Evolutionary conservation across 768 basidiomycete genomes (phyloP).

Genomic region (Scleroderma bovista): DNA sequence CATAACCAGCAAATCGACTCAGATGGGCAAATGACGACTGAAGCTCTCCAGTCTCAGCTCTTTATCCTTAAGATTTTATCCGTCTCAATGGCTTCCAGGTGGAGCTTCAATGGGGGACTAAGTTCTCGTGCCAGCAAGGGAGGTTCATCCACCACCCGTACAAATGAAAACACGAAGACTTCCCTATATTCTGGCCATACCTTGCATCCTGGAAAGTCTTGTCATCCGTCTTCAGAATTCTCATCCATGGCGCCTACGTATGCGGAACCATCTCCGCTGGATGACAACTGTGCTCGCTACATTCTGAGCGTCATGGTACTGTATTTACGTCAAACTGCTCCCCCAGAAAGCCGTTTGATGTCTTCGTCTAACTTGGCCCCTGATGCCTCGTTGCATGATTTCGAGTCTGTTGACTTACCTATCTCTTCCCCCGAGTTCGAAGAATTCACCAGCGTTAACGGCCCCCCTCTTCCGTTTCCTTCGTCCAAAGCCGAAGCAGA

Average conservation of each 20-base stretch:
- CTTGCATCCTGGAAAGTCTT: constrained; percentile 22
- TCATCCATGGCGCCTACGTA: constrained; percentile 36
- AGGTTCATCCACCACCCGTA: constrained; percentile 26
- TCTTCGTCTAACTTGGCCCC: constrained; percentile 58
- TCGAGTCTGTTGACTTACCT: constrained; percentile 50
- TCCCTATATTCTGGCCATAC: constrained; percentile 29
- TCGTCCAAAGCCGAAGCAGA: constrained; percentile 34
- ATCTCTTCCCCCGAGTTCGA: constrained; percentile 19
- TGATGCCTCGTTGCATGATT: constrained; percentile 65
- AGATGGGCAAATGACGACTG: constrained; percentile 50
- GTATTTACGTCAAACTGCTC: constrained; percentile 70
- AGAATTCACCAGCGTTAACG: constrained; percentile 12
- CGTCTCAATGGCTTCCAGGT: constrained; percentile 72
- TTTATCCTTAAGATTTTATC: constrained; percentile 80
- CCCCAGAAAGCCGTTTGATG: constrained; percentile 49
- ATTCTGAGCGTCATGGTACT: constrained; percentile 76
- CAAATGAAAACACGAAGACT: constrained; percentile 27
- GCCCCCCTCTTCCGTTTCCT: constrained; percentile 33
- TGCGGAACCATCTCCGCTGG: constrained; percentile 66
- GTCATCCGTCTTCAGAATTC: constrained; percentile 40
- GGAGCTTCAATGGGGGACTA: constrained; percentile 40
- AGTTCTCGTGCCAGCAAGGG: constrained; percentile 39
- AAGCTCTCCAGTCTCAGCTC: constrained; percentile 81
- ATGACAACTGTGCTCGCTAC: constrained; percentile 78
- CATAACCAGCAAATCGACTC: constrained; percentile 46